These are phyloP conservation scores for Boletales sp. DNA, from an alignment of 768 basidiomycete genomes.

Conservation along the genomic window DNA sequence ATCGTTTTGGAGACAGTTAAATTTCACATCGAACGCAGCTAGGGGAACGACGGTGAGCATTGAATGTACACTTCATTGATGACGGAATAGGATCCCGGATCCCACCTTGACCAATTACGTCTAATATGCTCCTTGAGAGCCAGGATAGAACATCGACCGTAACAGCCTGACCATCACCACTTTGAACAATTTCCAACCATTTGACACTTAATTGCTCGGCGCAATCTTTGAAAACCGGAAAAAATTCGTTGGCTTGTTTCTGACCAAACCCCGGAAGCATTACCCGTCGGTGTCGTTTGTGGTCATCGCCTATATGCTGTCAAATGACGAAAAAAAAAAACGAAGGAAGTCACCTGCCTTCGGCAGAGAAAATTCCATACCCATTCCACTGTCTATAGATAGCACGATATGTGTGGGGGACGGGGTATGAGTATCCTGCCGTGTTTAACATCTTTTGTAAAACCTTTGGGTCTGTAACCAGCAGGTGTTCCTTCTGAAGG, in stretches of 20 bases:
- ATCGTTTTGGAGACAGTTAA: no score
- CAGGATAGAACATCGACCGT: constrained; percentile 21
- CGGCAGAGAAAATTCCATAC: no score
- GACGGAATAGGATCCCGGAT: no score
- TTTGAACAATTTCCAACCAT: constrained; percentile 15
- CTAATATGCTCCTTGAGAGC: constrained; percentile 41
- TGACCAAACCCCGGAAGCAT: constrained; percentile 54
- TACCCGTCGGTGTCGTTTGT: constrained; percentile 51
- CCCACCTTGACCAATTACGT: no score
- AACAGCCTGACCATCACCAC: not conserved
- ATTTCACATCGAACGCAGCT: no score
- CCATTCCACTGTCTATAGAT: no score
- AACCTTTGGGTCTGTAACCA: constrained; percentile 46
- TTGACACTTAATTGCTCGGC: constrained; percentile 15
- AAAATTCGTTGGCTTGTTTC: constrained; percentile 45
- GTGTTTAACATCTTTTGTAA: constrained; percentile 36
- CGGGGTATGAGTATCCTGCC: constrained; percentile 36
- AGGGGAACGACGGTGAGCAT: no score
- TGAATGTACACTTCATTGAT: no score
- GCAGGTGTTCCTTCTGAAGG: constrained; percentile 40
- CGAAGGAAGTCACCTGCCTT: no score
- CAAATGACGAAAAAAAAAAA: constrained; percentile 10
- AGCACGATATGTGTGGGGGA: no score
- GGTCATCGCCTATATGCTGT: constrained; percentile 30
- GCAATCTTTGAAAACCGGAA: constrained; percentile 44